A percentile compares a stretch with the other conserved stretches of the same genome.
phyloP scores from a whole-genome alignment of 2,329 filamentous ascomycete genomes.

The Parafenestella ontariensis region DNA sequence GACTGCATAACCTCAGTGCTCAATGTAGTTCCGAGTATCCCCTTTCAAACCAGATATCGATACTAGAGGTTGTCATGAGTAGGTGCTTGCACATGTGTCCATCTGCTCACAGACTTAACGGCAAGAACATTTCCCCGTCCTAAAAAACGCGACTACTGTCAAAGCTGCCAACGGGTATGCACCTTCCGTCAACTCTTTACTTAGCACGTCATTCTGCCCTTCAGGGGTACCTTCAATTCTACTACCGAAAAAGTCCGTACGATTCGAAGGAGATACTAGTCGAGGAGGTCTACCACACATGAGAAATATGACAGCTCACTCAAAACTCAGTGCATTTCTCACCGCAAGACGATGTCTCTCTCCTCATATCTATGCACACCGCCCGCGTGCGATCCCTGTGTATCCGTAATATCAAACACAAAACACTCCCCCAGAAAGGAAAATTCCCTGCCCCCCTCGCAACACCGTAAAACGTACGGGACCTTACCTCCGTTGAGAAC shows the following conservation, averaged over 20 bases:
- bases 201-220: too few species aligned
- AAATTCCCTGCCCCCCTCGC: not conserved
- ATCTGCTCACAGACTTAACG: too few species aligned
- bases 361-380: not conserved
- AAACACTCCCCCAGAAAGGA: slow-evolving; percentile 7
- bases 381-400: not conserved
- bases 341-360: not conserved
- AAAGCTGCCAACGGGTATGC: too few species aligned
- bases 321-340: not conserved
- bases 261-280: not conserved
- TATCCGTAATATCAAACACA: not conserved
- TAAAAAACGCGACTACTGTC: too few species aligned
- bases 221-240: too few species aligned
- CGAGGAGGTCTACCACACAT: not conserved
- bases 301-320: not conserved
- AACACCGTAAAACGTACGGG: slow-evolving; percentile 1
- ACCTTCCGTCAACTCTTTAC: too few species aligned
- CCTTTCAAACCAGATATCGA: too few species aligned
- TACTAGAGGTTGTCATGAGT: too few species aligned
- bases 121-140: too few species aligned
- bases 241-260: not conserved
- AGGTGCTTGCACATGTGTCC: too few species aligned
- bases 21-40: too few species aligned
- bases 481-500: slow-evolving; percentile 2
- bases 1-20: too few species aligned